Conservation (phyloP, 176 grass and related monocot species). For the maize (Zea mays) region Zm-B73-REFERENCE-NAM-5.0 NC_050096.1:287505001-287505500, state of each 20-base stretch:
- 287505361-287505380: conserved; percentile 97
- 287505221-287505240: conserved; percentile 29
- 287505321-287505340: conserved; percentile 98
- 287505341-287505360: conserved; percentile 94
- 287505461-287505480: conserved; percentile 22
- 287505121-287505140: conserved; percentile 22
- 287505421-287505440: conserved; percentile 48
- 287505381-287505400: conserved; percentile 99
- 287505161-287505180: background rate
- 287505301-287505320: too few species aligned
- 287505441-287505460: conserved; percentile 24
- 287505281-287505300: background rate
- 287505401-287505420: background rate
- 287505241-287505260: conserved; percentile 15
- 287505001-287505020: background rate
- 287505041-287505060: background rate
- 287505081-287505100: background rate
- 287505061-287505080: background rate
- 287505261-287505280: conserved; percentile 19
- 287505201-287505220: background rate
- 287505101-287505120: background rate
- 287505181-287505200: background rate
- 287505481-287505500: background rate
- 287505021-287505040: conserved; percentile 8
- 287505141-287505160: conserved; percentile 9